Evolutionary conservation across 768 basidiomycete genomes (phyloP).

Genomic region (Mycena epipterygia): DNA sequence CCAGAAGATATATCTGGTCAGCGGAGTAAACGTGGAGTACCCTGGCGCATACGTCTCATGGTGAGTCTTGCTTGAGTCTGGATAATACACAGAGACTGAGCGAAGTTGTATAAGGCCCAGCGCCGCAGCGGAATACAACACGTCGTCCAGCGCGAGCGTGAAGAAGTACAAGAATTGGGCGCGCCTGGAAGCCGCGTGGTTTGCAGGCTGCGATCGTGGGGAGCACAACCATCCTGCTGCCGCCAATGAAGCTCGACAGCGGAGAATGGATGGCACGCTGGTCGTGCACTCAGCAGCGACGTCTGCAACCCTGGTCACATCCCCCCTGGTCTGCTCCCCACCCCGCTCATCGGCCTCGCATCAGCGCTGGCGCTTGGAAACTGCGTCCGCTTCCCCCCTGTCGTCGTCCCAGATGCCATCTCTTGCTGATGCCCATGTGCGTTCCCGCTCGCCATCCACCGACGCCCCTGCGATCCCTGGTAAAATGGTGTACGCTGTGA

Average conservation of each 20-base stretch:
- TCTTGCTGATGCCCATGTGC: background rate
- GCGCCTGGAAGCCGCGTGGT: background rate
- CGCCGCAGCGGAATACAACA: background rate
- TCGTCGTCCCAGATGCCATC: background rate
- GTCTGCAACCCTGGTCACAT: too few relatives aligned
- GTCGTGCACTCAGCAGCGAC: background rate
- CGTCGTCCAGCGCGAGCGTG: background rate
- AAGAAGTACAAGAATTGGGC: background rate
- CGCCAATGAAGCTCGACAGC: too few relatives aligned
- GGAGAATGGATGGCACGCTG: background rate
- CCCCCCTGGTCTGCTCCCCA: background rate
- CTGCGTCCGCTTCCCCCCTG: too few relatives aligned
- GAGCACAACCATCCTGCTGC: background rate
- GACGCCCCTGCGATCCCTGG: background rate
- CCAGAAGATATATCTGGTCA: background rate
- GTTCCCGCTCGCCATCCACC: background rate
- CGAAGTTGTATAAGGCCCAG: too few relatives aligned
- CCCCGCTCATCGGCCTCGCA: background rate
- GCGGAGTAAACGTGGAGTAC: background rate
- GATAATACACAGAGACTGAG: too few relatives aligned
- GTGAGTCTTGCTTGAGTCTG: background rate
- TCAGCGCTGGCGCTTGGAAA: background rate
- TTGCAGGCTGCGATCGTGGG: background rate
- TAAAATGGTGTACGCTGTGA: constrained; percentile 3
- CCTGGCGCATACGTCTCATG: constrained; percentile 9